Evolutionary conservation across 208 protist genomes (phyloP), one percentile per base, ranked within the genome.

Genomic region (Chromosphaera perkinsii): DNA sequence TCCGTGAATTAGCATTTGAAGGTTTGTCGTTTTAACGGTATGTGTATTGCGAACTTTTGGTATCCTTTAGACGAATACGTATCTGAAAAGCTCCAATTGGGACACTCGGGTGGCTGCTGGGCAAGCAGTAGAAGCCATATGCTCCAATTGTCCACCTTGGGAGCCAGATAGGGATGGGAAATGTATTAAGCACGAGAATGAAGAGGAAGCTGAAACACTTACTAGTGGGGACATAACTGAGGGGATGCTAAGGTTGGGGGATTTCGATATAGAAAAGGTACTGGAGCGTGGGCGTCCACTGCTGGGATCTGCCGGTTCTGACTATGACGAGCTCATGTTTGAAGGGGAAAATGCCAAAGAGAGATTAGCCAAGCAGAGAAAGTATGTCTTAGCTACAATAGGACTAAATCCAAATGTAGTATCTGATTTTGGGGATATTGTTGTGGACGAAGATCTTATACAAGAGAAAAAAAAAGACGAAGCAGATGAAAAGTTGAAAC

Each of bases 71-170:
- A 51, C 68, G 31, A 33, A 60, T 24, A 17, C 14, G 32, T 43
- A 43, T 29, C 60, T 85, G 5, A 37, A 45, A 10, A 68, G 42
- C 59, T 66, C 75, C 3, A 55, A 47, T 4, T 85, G 79, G 77
- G 80, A 85, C 29, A 80, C 82, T 0, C 63, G 82, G 31, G 60
- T 76, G 7, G 82, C 82, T 22, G 80, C 77, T 9, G 80, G 57
- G 12, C 27, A 71, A 20, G 77, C 82, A 9, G 58, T 86, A 7
- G 75, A 65, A 22, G 75, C 66, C 3, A 79, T 86, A 1, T 56
- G 69, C 7, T n/a, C 26, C 14, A 58, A 75, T 51, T 72, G 83
- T 5, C 76, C 76, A 4, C 40, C 51, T 35, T 84, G 75, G 75
- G 45, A 72, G n/a, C 65, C 72, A 27, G 35, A 17, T 7, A n/a